Evolutionary conservation across 2,329 filamentous ascomycete species (phyloP), one percentile per base, ranked within the genome.

Genomic region (Ceratocystis diversiconidia): DNA sequence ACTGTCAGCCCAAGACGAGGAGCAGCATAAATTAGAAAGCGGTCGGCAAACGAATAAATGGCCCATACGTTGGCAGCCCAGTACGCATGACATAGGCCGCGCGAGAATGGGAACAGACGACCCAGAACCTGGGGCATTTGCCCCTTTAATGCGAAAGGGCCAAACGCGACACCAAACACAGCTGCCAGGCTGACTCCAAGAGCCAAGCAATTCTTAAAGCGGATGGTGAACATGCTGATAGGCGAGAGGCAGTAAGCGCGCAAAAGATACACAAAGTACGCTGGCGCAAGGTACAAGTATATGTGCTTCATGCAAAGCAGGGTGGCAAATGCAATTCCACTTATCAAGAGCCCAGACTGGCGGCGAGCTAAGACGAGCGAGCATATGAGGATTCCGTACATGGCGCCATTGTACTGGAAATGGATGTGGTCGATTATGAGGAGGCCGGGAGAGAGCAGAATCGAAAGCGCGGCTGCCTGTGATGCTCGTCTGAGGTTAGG

Each of bases 41-140:
- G 82, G 72, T 99, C 94, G 1, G 82, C 78, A 73, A 97, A 96
- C 0, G 94, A 96, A 76, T 99, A 99, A 73, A 97, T 82, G 0
- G 94, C 92, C 94, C 94, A 99, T 1, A 96, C 79, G 70, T 99
- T 99, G 0, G 94, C 92, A 12, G 94, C 94, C 94, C 94, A 99
- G 74, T 99, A 99, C 0, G 94, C 94, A 77, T 99, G 94, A 73
- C 92, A 97, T 3, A 99, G 79, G 0, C 94, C 94, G 67, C 94
- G 82, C 0, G 91, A 91, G 74, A 99, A 99, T 0, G 94, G 94
- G 71, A 99, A 99, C 7, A 99, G 78, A 44, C 94, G 83, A 72
- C 85, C 87, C 67, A 94, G 76, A 25, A 99, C 79, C 76, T 97
- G 94, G 12, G 87, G 83, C 17, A 96, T 83, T 75, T 97, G 94